Evolutionary conservation across 2,329 filamentous ascomycete species (phyloP).

Genomic region (Hypoxylon sp.): DNA sequence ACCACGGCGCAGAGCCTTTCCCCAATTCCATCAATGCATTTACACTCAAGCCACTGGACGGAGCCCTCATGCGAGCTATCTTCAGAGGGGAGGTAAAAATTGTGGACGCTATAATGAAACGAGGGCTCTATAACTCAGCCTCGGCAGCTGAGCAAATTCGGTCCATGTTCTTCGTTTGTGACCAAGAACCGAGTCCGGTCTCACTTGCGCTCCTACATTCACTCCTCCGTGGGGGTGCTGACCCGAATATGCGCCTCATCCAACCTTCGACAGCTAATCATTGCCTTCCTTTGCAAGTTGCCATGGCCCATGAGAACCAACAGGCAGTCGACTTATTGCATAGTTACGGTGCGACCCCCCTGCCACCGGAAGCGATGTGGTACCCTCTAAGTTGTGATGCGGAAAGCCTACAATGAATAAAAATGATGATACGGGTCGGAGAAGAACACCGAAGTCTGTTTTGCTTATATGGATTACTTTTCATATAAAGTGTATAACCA

Average conservation of each 20-base stretch:
- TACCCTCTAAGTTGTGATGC: neutral
- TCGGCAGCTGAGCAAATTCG: neutral
- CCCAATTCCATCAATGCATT: neutral
- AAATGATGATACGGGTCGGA: neutral
- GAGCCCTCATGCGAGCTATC: neutral
- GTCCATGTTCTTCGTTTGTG: neutral
- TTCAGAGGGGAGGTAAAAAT: neutral
- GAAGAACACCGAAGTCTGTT: neutral
- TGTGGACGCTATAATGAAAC: neutral
- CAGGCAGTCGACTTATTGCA: neutral
- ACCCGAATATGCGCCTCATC: neutral
- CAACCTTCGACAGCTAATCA: neutral
- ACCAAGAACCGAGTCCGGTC: neutral
- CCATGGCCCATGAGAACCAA: neutral
- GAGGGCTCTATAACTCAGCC: neutral
- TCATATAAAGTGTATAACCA: neutral
- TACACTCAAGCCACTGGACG: neutral
- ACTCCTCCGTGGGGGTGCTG: neutral
- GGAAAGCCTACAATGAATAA: neutral
- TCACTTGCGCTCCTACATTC: neutral
- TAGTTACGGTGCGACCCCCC: neutral
- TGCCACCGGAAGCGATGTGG: neutral
- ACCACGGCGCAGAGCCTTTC: conserved; percentile 1
- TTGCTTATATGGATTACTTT: neutral
- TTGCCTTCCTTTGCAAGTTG: neutral